A percentile compares a stretch with the other conserved stretches of the same genome.
These are phyloP conservation scores for Incumbomyces lentus DNA, from an alignment of 2,329 filamentous ascomycete species.

Conservation along the genomic window DNA sequence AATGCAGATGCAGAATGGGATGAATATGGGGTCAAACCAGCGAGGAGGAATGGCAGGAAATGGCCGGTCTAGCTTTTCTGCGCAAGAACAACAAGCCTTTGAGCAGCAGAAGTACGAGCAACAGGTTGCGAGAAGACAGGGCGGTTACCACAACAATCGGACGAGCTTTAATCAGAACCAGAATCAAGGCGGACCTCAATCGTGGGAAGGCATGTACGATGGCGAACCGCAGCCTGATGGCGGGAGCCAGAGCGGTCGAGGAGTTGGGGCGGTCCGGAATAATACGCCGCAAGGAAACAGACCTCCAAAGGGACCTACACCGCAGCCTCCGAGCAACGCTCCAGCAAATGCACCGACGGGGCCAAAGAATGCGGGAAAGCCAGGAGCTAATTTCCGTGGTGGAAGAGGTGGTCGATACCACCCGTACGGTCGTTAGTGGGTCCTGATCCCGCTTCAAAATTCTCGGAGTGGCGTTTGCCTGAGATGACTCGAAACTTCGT, in stretches of 20 bases:
- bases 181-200: conserved; percentile 58
- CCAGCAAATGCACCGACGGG: conserved; percentile 85
- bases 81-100: conserved; percentile 63
- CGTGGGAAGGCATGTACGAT: conserved; percentile 98
- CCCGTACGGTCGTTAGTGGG: conserved; percentile 49
- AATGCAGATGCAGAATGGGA: conserved; percentile 32
- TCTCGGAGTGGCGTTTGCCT: neutral
- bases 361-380: conserved; percentile 86
- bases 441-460: neutral
- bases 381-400: conserved; percentile 86
- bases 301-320: conserved; percentile 36
- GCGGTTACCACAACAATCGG: conserved; percentile 5
- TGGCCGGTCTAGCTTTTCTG: conserved; percentile 47
- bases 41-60: conserved; percentile 35
- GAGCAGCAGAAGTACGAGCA: conserved; percentile 73
- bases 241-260: conserved; percentile 37
- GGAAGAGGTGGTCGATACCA: conserved; percentile 71
- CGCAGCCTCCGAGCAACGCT: conserved; percentile 41
- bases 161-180: conserved; percentile 28
- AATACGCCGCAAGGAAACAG: conserved; percentile 34
- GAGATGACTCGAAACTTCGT: too few relatives aligned
- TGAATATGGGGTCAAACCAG: conserved; percentile 35
- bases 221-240: conserved; percentile 75
- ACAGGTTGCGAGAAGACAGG: conserved; percentile 42
- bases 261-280: conserved; percentile 28